Percentiles rank a stretch among this genome's conserved stretches.
Evolutionary conservation across 2,329 filamentous ascomycete genomes (phyloP).

Genomic region (Rosellinia necatrix): DNA sequence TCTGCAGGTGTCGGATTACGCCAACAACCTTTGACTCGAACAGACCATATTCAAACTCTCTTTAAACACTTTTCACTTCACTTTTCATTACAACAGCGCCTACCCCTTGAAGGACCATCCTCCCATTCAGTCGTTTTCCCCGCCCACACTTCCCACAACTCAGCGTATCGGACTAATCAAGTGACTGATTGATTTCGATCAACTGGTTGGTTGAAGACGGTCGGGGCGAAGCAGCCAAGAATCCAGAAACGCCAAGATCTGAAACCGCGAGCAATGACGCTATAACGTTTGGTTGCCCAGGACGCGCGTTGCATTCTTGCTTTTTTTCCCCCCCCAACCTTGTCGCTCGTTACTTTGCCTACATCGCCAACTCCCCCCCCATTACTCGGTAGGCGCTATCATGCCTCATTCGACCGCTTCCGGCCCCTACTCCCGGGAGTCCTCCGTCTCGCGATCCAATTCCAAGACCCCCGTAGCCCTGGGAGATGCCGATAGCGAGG

Average conservation of each 20-base stretch:
- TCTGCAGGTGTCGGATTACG: conserved; percentile 10
- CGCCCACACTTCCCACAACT: not conserved
- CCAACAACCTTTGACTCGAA: too few relatives aligned
- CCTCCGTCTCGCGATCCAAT: conserved; percentile 39
- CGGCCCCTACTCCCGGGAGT: conserved; percentile 39
- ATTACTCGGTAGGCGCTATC: conserved; percentile 18
- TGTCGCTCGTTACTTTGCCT: conserved; percentile 37
- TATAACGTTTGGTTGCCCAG: conserved; percentile 30
- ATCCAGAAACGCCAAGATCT: conserved; percentile 6
- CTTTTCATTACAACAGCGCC: too few relatives aligned
- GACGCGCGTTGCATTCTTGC: conserved; percentile 29
- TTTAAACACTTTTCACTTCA: too few relatives aligned
- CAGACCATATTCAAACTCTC: not conserved
- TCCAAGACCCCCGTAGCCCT: conserved; percentile 28
- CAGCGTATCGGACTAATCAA: not conserved
- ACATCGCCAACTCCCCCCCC: conserved; percentile 25
- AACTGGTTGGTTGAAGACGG: too few relatives aligned
- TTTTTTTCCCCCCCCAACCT: conserved; percentile 25
- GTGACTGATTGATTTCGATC: not conserved
- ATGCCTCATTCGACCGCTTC: conserved; percentile 44
- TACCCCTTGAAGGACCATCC: too few relatives aligned
- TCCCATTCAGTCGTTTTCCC: not conserved
- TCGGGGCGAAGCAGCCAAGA: conserved; percentile 2
- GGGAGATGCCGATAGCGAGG: conserved; percentile 34
- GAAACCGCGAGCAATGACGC: conserved; percentile 33